Evolutionary conservation across 176 grass and related monocot species (phyloP), one percentile per base, ranked within the genome.

Genomic region (Rhynchospora pubera): DNA sequence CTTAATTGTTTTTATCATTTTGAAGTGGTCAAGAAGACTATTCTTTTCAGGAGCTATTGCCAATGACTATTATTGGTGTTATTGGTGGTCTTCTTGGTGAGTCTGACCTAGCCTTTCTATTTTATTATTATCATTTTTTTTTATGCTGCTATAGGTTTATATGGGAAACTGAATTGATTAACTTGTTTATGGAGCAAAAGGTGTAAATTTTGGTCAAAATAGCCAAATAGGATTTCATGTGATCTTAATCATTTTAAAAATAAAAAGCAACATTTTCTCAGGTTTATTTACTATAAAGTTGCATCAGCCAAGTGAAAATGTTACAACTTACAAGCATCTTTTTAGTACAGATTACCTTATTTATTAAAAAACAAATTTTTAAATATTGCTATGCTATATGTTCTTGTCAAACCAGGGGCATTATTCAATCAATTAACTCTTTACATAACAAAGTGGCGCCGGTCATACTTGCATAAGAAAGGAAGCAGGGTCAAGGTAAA

Each of bases 1-100:
- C 90, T 42, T 86, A 57, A 85, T 85, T 83, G 77, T 16, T 81
- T 86, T 43, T 65, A 48, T 84, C 83, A 66, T 78, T 68, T 57
- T 93, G 18, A 94, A 98, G 96, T 89, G 96, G 92, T 77, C 96
- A 98, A 91, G 96, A 98, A 90, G 96, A 94, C 85, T 98, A 98
- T 82, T 94, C 92, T 76, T 94, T 94, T 78, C 96, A 94, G 91
- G 96, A 98, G 89, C 57, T 98, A 81, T 81, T 98, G 58, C 96
- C 96, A 5, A 91, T 98, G 92, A 85, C 92, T 72, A 91, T 98
- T 90, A 98, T 98, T 85, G 96, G 96, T 78, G 90, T 98, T 86
- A 88, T 98, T 83, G 96, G 96, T 79, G 96, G 96, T 82, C 87
- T 98, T 86, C 90, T 98, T 79, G 96, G 96, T 94, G 77, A 80